phyloP scores from a whole-genome alignment of 352 stramenopile species.

The Phytophthora fragariae region DNA sequence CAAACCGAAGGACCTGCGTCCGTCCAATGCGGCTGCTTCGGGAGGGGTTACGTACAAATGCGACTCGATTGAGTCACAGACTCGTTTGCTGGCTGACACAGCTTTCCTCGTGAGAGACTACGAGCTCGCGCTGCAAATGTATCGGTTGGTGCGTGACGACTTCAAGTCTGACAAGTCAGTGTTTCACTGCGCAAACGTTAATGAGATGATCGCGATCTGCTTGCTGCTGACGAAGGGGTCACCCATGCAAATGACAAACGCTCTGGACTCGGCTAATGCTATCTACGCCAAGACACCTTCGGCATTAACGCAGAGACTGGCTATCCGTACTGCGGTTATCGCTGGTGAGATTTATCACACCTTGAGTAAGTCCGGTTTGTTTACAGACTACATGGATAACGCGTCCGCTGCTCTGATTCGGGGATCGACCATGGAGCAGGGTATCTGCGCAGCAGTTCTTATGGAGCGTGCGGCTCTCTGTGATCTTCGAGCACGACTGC shows the following conservation, averaged over 20 bases:
- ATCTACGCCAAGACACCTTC: slow-evolving; percentile 73
- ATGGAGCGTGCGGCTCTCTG: slow-evolving; percentile 84
- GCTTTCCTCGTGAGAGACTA: slow-evolving; percentile 92
- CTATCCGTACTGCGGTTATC: slow-evolving; percentile 73
- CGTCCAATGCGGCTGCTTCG: slow-evolving; percentile 23
- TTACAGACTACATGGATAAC: slow-evolving; percentile 90
- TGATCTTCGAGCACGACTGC: slow-evolving; percentile 68
- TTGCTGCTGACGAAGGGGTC: slow-evolving; percentile 81
- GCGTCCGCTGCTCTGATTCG: slow-evolving; percentile 84
- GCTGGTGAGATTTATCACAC: slow-evolving; percentile 85
- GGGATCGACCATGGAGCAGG: slow-evolving; percentile 86
- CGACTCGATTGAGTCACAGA: slow-evolving; percentile 92
- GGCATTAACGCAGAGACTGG: slow-evolving; percentile 55
- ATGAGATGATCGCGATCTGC: slow-evolving; percentile 91
- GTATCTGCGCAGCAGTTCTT: slow-evolving; percentile 84
- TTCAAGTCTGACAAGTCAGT: slow-evolving; percentile 92
- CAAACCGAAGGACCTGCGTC: slow-evolving; percentile 84
- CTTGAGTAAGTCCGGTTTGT: slow-evolving; percentile 76
- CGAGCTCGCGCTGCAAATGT: slow-evolving; percentile 90
- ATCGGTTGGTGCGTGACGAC: slow-evolving; percentile 91
- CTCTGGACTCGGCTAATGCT: slow-evolving; percentile 68
- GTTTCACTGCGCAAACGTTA: slow-evolving; percentile 83
- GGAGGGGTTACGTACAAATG: slow-evolving; percentile 66
- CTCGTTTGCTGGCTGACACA: slow-evolving; percentile 88
- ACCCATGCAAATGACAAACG: slow-evolving; percentile 87